Evolutionary conservation across 176 grass and related monocot genomes (phyloP), one percentile per base, ranked within the genome.

Genomic region (Sorghum bicolor): DNA sequence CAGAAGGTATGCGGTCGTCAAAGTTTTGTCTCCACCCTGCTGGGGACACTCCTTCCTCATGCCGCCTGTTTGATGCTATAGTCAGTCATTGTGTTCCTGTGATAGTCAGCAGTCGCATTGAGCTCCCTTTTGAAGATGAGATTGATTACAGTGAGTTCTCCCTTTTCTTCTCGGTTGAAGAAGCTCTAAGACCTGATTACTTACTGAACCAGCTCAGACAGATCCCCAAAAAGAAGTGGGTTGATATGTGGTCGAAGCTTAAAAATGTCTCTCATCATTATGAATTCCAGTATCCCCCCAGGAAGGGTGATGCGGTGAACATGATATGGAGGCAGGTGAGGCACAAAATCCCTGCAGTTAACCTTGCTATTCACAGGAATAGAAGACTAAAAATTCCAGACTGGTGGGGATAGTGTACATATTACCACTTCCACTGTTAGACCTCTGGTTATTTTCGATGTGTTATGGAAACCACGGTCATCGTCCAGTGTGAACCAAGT

Each of bases 121-220:
- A 99, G 89, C 96, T 99, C 61, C 96, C 96, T 66, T 99, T 99
- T 45, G 93, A 99, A 84, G 91, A 96, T 67, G 89, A 96, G 80
- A 92, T 96, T 24, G 93, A 99, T 87, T 99, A 96, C 79, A 87
- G 80, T 6, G 85, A 94, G 72, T 94, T 96, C 86, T 90, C 93
- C 30, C 87, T 92, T 76, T 99, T 99, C 90, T 96, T 92, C 89
- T 96, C 96, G 5, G 91, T 94, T 13, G 79, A 99, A 81, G 93
- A 96, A 52, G 91, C 91, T 80, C 70, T 96, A 20, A 87, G 20
- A 41, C 91, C 93, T 64, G 84, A 88, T 89, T 83, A 96, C 81
- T 74, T 96, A 79, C 69, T 99, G 14, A 88, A 82, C 19, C 91
- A 89, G 64, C 90, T 99, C 10, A 91, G 96, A 37, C 71, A 87